Base-by-base conservation (phyloP, 2,329 filamentous ascomycete genomes). In the Didymella arachidicola region DNA sequence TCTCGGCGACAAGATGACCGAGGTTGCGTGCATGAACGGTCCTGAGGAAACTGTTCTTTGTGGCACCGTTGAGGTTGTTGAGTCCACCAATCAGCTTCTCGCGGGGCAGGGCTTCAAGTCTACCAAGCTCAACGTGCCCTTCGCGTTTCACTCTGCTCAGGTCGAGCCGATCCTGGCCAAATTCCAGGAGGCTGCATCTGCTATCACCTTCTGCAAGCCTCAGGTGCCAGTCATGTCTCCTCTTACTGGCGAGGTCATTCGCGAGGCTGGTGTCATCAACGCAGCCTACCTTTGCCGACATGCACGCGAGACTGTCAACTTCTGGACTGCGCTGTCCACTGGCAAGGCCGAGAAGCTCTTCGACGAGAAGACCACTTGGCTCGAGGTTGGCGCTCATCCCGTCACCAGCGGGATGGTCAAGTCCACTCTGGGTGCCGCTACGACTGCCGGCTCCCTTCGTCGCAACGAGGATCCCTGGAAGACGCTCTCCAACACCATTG, bases 321-420 rank as follows among this genome's bases (percentile, higher is more conserved):
- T 92, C 77, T 80, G 84, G 59, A 84, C 82, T 47, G 89, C 86
- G 7, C 78, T 93, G 1, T 78, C 84, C 14, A 80, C 81, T 38
- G 87, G 86, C 7, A 83, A 86, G 68, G 79, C 84, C 48, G 79
- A 82, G n/a, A 84, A 83, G 60, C 75, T 83, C 16, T 85, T 90
- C 45, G 83, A 88, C 61, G 85, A 87, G 62, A 86, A 87, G 77
- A 89, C 88, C 6, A 82, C 87, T 29, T 92, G 86, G 85, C 79
- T 93, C 55, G 90, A 93, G 73, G 79, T 92, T 62, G 90, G 90
- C n/a, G 89, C 89, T 36, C 87, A 91, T 68, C 88, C 89, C 0
- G 84, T 92, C 14, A 89, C 86, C 74, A 82, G 83, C 43, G 84
- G 84, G 59, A 87, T 92, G 83, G 83, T 91, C 63, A 89, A 88